Conservation (phyloP, 2,329 filamentous ascomycete species). For the Neocatenulostroma microsporum region DNA sequence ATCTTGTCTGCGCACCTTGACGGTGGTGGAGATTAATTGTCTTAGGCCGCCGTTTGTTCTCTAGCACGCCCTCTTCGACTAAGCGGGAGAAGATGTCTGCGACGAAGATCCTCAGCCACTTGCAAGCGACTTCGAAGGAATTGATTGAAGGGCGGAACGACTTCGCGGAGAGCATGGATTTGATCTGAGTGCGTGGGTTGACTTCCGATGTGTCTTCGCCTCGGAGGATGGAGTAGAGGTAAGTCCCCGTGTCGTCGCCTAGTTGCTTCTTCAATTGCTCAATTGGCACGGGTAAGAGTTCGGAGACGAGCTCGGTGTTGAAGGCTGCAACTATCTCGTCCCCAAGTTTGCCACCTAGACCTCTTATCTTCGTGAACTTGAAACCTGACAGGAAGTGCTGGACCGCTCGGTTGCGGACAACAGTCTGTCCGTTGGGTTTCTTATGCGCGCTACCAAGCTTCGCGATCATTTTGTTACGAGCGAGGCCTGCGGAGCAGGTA, state of each 20-base stretch:
- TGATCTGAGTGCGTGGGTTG: constrained; percentile 84
- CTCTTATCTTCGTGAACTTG: constrained; percentile 92
- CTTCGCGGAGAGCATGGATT: constrained; percentile 95
- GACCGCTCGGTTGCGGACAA: constrained; percentile 80
- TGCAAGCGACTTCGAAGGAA: constrained; percentile 65
- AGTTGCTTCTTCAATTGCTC: constrained; percentile 71
- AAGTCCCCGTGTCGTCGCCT: constrained; percentile 74
- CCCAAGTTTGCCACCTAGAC: constrained; percentile 89
- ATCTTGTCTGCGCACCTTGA: constrained; percentile 63
- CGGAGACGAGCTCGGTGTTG: constrained; percentile 68
- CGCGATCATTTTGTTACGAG: constrained; percentile 87
- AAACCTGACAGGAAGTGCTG: constrained; percentile 71
- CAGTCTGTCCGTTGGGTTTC: constrained; percentile 90
- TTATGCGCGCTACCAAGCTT: constrained; percentile 87
- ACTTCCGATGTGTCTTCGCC: constrained; percentile 85
- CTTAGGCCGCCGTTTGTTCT: constrained; percentile 78
- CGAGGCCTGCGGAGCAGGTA: constrained; percentile 84
- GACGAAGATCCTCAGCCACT: constrained; percentile 85
- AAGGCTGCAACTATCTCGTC: constrained; percentile 75
- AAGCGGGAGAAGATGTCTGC: constrained; percentile 86
- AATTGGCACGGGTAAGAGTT: constrained; percentile 63
- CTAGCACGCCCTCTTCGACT: constrained; percentile 81
- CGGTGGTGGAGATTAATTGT: constrained; percentile 80
- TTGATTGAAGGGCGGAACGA: constrained; percentile 83
- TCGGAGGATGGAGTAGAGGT: constrained; percentile 77